Base-by-base conservation (phyloP, 176 grass and related monocot species). In the Triticum dicoccoides region DNA sequence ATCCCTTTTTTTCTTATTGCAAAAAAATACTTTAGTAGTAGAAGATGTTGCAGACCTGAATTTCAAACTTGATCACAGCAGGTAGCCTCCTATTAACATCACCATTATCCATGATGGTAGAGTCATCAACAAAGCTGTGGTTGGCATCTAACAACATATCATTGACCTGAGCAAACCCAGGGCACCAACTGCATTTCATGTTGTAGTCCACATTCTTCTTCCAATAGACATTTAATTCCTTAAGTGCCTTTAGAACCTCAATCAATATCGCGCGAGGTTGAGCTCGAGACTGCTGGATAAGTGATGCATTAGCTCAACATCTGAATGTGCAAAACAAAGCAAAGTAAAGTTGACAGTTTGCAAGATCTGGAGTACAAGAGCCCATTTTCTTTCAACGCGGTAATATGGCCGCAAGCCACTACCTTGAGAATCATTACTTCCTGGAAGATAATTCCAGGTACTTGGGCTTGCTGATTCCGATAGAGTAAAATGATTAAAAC, bases 161-260 rank as follows among this genome's bases (percentile, higher is more conserved):
- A 82, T 87, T 30, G 39, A 56, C 85, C 70, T 79, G 80, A 87
- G 91, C 51, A 82, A 80, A 83, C 49, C 73, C 88, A 27, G 77
- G 84, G 29, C 59, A 77, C 89, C 87, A 94, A 86, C 82, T 95
- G 83, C 97, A 99, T 79, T 99, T 99, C 94, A 99, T 92, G 80
- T 99, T 99, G 82, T 96, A 96, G 21, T 94, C 92, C 3, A 92
- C 97, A 78, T 95, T 96, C 67, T 96, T 94, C 84, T 99, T 99
- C 97, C 97, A 99, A 80, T 49, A 84, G 80, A 94, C 90, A 80
- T 94, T 83, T 90, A 99, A 86, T 33, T 99, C 97, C 77, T 93
- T 87, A 71, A 96, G 88, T 88, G 94, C 89, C 89, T 95, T 96
- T 30, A 99, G 80, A 58, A 99, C 92, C 71, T 94, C 93, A 42